A percentile compares a stretch with the other conserved stretches of the same genome.
Conservation (phyloP, 1,284 basidiomycete genomes). For the Pascua guehoae region DNA sequence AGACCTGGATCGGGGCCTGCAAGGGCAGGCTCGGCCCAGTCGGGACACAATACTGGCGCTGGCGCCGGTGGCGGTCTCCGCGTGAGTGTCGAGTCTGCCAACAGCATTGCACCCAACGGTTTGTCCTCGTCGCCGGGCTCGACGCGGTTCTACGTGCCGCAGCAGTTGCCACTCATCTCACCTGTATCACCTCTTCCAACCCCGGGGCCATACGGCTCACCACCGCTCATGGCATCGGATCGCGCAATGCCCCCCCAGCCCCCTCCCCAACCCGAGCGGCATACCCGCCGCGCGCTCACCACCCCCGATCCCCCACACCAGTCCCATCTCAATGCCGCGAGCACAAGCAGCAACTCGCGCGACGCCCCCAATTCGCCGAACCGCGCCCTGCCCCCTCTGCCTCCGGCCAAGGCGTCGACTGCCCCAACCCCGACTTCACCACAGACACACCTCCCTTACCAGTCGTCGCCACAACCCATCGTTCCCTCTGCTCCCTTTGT, state of each 20-base stretch:
- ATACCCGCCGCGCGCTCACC: constrained; percentile 35
- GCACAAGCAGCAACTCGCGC: not conserved
- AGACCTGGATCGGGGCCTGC: too few species aligned
- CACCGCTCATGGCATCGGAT: not conserved
- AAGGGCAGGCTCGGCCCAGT: not conserved
- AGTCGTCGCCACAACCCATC: constrained; percentile 2
- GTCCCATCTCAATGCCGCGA: not conserved
- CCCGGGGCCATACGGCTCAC: not conserved
- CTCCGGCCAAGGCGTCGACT: constrained; percentile 16
- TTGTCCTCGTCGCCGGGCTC: too few species aligned
- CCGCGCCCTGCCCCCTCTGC: constrained; percentile 34
- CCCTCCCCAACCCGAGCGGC: constrained; percentile 43
- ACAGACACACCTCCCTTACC: constrained; percentile 9
- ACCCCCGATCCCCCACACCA: constrained; percentile 17
- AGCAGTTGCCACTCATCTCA: too few species aligned
- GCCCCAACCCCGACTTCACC: constrained; percentile 5
- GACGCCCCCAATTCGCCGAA: constrained; percentile 27
- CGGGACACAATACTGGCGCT: too few species aligned
- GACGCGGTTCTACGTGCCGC: too few species aligned
- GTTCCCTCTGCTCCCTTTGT: constrained; percentile 11
- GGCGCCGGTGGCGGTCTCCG: too few species aligned
- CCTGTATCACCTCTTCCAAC: too few species aligned
- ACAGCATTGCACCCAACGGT: too few species aligned
- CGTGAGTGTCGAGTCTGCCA: too few species aligned
- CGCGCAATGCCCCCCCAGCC: constrained; percentile 31